Evolutionary conservation across 2,329 filamentous ascomycete genomes (phyloP).

Genomic region (Nemania sp.): DNA sequence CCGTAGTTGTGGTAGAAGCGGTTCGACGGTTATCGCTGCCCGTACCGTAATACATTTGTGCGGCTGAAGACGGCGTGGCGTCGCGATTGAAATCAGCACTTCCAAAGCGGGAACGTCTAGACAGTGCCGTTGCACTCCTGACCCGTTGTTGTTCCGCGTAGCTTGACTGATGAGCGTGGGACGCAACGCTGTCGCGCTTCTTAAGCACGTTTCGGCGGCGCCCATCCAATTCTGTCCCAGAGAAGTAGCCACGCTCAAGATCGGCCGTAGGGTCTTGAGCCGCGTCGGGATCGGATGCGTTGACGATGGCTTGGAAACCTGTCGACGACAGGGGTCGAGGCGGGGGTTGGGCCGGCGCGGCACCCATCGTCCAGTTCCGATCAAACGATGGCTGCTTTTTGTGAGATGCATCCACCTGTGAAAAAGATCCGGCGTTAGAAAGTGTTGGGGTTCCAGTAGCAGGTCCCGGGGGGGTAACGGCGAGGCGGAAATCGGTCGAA

Average conservation of each 20-base stretch:
- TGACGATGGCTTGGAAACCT: conserved; percentile 52
- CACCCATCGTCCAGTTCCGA: conserved; percentile 69
- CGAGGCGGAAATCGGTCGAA: conserved; percentile 72
- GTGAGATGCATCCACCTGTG: conserved; percentile 50
- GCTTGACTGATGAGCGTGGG: conserved; percentile 73
- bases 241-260: conserved; percentile 89
- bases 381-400: conserved; percentile 73
- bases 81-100: conserved; percentile 78
- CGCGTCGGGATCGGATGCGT: conserved; percentile 43
- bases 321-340: conserved; percentile 58
- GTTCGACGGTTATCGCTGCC: conserved; percentile 59
- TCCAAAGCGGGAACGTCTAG: conserved; percentile 76
- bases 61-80: conserved; percentile 61
- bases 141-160: conserved; percentile 75
- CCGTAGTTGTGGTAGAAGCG: conserved; percentile 62
- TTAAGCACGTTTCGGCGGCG: conserved; percentile 77
- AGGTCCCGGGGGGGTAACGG: conserved; percentile 42
- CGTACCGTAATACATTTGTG: conserved; percentile 72
- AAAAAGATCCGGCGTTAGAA: conserved; percentile 49
- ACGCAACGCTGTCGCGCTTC: conserved; percentile 68
- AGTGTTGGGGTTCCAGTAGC: conserved; percentile 49
- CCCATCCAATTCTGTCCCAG: conserved; percentile 79
- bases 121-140: conserved; percentile 67
- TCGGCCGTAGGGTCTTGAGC: conserved; percentile 60
- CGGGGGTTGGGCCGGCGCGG: conserved; percentile 47